Base-by-base conservation (phyloP, 1,284 basidiomycete species). In the Apiotrichum laibachii region DNA sequence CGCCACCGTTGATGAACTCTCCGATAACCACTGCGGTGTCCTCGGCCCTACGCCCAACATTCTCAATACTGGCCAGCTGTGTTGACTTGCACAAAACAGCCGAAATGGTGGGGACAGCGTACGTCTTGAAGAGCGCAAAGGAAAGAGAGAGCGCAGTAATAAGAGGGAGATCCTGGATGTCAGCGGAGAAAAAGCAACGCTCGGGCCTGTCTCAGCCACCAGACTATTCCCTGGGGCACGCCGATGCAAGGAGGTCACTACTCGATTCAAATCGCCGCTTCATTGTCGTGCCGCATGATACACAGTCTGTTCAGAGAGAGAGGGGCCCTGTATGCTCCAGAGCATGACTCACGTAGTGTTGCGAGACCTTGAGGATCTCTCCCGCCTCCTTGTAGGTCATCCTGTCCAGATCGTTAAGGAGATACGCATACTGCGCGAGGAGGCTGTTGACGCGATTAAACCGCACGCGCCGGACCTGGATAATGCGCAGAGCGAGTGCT, bases 61-160 rank as follows among this genome's bases (percentile, higher is more conserved):
- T 50, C 26, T 45, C 50, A 0, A 44, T 34, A 8, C 19, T 37
- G 11, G 51, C n/a, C 10, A 62, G 61, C 57, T 62, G 51, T n/a
- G 40, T 35, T 4, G 50, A 54, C 39, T 59, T 59, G 57, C 51
- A 50, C 19, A 62, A 48, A 2, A 62, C 61, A 2, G 37, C 31
- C 5, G 57, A 56, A 51, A 62, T 62, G 35, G 55, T 51, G 8
- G 57, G 57, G 13, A 62, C 45, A 7, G 57, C 61, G 35, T 62
- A 62, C 5, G 61, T 62, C 52, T 59, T 59, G 61, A 62, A 62
- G 10, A 62, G 51, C 1, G 61, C 61, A 26, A 62, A 62, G 9
- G 42, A 47, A 39, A 62, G 52, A 2, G 54, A 45, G 37, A 62
- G 31, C 5, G 48, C 33, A 31, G 50, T 31, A 13, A 53, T 53